Percentiles rank a stretch among this genome's conserved stretches.
These are phyloP conservation scores for Alternaria solani DNA, from an alignment of 2,329 filamentous ascomycete species.

Conservation along the genomic window DNA sequence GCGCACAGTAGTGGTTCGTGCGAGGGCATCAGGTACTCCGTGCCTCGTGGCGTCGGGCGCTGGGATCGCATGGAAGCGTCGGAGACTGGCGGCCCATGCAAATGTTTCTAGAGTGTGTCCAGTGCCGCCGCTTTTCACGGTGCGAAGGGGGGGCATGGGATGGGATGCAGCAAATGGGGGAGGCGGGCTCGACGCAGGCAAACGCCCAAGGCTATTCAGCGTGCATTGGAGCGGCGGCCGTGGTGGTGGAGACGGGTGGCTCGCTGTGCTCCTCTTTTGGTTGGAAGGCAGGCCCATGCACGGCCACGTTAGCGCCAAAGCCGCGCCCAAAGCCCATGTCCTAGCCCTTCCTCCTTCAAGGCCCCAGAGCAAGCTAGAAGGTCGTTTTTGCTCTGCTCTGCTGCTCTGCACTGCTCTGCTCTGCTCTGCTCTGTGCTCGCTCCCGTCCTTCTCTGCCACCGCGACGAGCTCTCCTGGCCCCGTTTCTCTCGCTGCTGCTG, in stretches of 20 bases:
- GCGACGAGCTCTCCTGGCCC: conserved; percentile 16
- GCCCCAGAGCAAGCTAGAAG: conserved; percentile 26
- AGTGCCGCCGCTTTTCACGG: conserved; percentile 26
- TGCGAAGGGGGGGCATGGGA: neutral
- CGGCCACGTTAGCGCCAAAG: conserved; percentile 27
- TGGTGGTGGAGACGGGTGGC: neutral
- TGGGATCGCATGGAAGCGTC: conserved; percentile 27
- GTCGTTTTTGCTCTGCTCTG: conserved; percentile 37
- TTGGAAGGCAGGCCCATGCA: conserved; percentile 26
- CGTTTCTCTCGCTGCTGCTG: conserved; percentile 10
- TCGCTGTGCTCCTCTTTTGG: conserved; percentile 23
- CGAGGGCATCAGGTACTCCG: conserved; percentile 20
- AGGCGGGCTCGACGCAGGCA: neutral
- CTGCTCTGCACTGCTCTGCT: conserved; percentile 11
- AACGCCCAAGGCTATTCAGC: conserved; percentile 1
- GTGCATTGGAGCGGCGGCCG: neutral
- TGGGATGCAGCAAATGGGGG: neutral
- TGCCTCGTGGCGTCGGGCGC: conserved; percentile 23
- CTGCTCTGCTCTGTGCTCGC: conserved; percentile 17
- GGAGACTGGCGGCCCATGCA: conserved; percentile 19
- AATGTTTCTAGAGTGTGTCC: conserved; percentile 1
- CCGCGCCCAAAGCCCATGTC: neutral
- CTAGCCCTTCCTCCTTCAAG: conserved; percentile 11
- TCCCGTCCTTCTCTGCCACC: conserved; percentile 16
- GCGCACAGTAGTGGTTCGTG: conserved; percentile 21